A percentile compares a stretch with the other conserved stretches of the same genome.
Evolutionary conservation across 768 basidiomycete species (phyloP).

Genomic region (Grammothele lineata): DNA sequence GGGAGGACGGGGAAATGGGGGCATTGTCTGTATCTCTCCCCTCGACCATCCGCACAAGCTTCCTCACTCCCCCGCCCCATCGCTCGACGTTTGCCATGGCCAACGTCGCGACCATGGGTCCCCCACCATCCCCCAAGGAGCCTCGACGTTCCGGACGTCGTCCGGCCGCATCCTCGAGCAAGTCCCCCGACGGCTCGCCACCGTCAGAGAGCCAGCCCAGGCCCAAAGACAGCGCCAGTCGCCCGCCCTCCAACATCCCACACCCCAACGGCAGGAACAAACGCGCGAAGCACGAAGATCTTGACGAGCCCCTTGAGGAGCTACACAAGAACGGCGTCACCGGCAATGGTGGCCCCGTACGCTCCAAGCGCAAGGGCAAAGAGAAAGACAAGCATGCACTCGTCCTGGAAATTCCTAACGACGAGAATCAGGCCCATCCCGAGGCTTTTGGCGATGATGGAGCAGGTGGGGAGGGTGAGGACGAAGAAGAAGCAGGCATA

Average conservation of each 20-base stretch:
- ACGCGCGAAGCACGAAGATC: slow-evolving; percentile 70
- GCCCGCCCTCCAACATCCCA: slow-evolving; percentile 22
- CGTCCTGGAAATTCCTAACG: slow-evolving; percentile 24
- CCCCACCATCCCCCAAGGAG: slow-evolving; percentile 72
- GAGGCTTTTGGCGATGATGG: slow-evolving; percentile 33
- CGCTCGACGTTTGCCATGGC: slow-evolving; percentile 38
- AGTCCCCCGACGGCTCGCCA: slow-evolving; percentile 66
- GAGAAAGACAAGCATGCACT: slow-evolving; percentile 47
- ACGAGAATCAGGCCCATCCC: slow-evolving; percentile 24
- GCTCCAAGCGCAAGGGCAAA: slow-evolving; percentile 61
- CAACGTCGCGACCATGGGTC: slow-evolving; percentile 68
- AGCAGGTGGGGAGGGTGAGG: slow-evolving; percentile 41
- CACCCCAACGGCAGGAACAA: slow-evolving; percentile 39
- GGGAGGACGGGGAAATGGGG: slow-evolving; percentile 11
- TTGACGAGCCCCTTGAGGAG: slow-evolving; percentile 58
- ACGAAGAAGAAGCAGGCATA: slow-evolving; percentile 54
- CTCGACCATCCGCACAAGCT: slow-evolving; percentile 13
- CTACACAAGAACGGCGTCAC: slow-evolving; percentile 39
- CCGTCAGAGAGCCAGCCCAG: slow-evolving; percentile 39
- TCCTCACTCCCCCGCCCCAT: slow-evolving; percentile 14
- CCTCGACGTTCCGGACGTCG: slow-evolving; percentile 76
- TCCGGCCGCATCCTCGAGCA: slow-evolving; percentile 63
- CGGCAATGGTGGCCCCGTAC: slow-evolving; percentile 34
- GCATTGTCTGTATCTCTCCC: slow-evolving; percentile 19
- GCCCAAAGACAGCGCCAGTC: slow-evolving; percentile 22